Conservation (phyloP, 352 stramenopile species). For the Globisporangium heterothallicum region DNA sequence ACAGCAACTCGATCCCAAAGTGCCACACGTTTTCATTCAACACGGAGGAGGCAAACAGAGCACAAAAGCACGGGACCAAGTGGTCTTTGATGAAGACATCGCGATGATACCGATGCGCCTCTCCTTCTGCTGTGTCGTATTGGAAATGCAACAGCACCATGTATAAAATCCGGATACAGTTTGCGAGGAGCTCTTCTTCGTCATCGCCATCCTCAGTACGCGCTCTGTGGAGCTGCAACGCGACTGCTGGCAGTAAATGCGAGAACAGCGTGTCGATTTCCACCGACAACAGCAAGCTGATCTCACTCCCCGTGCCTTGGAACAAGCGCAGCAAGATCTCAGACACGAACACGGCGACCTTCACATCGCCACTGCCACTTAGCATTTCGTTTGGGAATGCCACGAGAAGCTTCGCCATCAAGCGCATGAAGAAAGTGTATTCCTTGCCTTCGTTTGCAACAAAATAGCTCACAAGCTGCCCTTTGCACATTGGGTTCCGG, state of each 20-base stretch:
- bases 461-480: constrained; percentile 55
- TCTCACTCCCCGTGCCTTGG: constrained; percentile 29
- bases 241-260: constrained; percentile 45
- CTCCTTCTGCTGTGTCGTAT: constrained; percentile 14
- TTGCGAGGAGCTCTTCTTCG: constrained; percentile 25
- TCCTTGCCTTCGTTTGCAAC: constrained; percentile 50
- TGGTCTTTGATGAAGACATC: constrained; percentile 34
- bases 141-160: constrained; percentile 47
- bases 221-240: constrained; percentile 19
- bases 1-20: constrained; percentile 43
- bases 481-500: constrained; percentile 37
- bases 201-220: constrained; percentile 1
- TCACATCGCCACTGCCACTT: constrained; percentile 16
- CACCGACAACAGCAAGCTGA: constrained; percentile 29
- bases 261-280: constrained; percentile 41
- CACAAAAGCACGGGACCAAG: constrained; percentile 39
- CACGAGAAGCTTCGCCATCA: constrained; percentile 59
- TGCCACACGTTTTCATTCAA: constrained; percentile 44
- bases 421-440: constrained; percentile 59
- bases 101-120: constrained; percentile 18
- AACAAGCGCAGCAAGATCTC: constrained; percentile 46
- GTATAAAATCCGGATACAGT: constrained; percentile 50
- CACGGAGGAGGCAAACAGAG: constrained; percentile 12
- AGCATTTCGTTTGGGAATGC: constrained; percentile 43
- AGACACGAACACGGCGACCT: constrained; percentile 30